Conservation (phyloP, 305 asterid species). For the Lippia alba region DNA sequence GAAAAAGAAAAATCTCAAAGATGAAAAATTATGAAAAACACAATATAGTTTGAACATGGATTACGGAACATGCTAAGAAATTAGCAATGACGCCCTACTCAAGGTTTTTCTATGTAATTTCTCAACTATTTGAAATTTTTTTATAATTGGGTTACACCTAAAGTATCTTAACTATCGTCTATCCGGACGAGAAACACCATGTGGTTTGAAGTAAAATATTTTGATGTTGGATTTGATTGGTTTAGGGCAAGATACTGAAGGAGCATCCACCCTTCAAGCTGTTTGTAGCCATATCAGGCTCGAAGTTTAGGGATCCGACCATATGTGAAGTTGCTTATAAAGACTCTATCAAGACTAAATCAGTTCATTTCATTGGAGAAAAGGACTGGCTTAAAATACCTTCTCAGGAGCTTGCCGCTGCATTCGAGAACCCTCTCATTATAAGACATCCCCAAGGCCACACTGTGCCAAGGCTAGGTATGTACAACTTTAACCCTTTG, state of each 20-base stretch:
- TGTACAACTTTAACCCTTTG: background rate
- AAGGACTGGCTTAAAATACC: conserved; percentile 68
- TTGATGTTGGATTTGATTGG: background rate
- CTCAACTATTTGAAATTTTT: no score
- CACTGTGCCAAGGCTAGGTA: conserved; percentile 69
- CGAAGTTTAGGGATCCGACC: conserved; percentile 60
- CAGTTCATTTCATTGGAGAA: conserved; percentile 69
- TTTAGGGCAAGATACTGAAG: conserved; percentile 62
- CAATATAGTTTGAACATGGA: no score
- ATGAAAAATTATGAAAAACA: no score
- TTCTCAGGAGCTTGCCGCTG: conserved; percentile 60
- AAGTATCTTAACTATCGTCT: no score
- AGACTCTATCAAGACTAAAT: conserved; percentile 54
- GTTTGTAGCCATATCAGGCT: conserved; percentile 63
- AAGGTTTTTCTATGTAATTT: no score
- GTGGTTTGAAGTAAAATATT: background rate
- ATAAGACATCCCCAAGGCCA: conserved; percentile 70
- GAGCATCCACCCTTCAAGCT: conserved; percentile 59
- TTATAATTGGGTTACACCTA: no score
- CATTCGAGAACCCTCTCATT: conserved; percentile 56
- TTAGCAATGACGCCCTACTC: no score
- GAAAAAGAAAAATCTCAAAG: no score
- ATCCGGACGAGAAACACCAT: no score
- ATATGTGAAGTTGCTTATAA: conserved; percentile 61
- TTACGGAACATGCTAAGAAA: no score